Evolutionary conservation across 129 eudicot genomes (phyloP).

Genomic region (Helichrysum umbraculigerum): DNA sequence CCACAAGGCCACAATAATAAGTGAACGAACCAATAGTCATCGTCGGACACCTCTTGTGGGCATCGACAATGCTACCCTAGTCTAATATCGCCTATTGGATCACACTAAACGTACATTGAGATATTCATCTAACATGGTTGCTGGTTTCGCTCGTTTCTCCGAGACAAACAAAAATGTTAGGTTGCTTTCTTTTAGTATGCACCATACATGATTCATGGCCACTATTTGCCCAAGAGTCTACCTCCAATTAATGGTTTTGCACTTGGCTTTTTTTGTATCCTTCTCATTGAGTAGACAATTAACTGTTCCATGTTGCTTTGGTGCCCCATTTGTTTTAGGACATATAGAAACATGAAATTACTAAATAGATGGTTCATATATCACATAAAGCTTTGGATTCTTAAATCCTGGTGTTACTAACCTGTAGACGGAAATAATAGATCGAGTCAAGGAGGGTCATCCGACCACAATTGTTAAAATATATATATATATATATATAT

Average conservation of each 20-base stretch:
- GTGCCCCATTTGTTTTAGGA: no score
- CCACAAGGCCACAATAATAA: conserved; percentile 12
- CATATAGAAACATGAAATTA: no score
- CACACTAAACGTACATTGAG: conserved; percentile 23
- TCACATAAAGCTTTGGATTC: no score
- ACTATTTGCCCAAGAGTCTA: conserved; percentile 26
- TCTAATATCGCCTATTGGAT: conserved; percentile 11
- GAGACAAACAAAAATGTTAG: conserved; percentile 30
- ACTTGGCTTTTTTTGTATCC: background rate
- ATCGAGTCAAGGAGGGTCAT: no score
- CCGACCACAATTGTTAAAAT: no score
- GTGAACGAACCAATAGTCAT: conserved; percentile 14
- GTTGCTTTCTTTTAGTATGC: conserved; percentile 40
- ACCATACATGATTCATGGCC: conserved; percentile 42
- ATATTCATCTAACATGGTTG: conserved; percentile 35
- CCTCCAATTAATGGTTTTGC: conserved; percentile 11
- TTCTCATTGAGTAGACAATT: background rate
- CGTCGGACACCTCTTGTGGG: conserved; percentile 26
- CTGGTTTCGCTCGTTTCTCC: conserved; percentile 28
- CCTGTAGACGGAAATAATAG: no score
- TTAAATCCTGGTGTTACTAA: no score
- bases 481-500: no score
- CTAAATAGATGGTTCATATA: no score
- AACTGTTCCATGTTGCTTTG: background rate
- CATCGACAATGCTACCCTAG: conserved; percentile 27